phyloP scores from a whole-genome alignment of 179 eudicot genomes.

The Carnegiea gigantea region DNA sequence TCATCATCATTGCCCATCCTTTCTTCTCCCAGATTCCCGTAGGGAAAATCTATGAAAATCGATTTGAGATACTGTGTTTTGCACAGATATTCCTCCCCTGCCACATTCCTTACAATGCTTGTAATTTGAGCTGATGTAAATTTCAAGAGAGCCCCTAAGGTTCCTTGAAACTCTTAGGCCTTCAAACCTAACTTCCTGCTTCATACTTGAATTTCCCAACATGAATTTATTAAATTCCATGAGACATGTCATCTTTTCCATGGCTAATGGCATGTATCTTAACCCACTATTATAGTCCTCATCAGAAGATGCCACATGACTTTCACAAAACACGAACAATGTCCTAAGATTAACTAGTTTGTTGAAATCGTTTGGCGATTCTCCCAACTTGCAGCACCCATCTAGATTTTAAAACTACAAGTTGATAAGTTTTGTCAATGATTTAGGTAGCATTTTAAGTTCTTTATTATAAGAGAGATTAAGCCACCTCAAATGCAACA shows the following conservation, averaged over 20 bases:
- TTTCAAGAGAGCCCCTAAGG: neutral
- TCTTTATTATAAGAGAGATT: conserved; percentile 10
- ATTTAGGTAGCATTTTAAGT: conserved; percentile 17
- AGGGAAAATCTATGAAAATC: too few species aligned
- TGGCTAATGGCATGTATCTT: conserved; percentile 19
- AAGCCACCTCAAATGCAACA: conserved; percentile 31
- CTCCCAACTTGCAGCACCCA: neutral
- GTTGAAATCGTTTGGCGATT: conserved; percentile 20
- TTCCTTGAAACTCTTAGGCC: too few species aligned
- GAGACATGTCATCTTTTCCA: conserved; percentile 22
- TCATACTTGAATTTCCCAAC: neutral
- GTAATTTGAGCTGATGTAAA: too few species aligned
- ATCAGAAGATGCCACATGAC: neutral
- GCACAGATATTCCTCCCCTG: too few species aligned
- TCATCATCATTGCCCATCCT: too few species aligned
- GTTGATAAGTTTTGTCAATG: conserved; percentile 16
- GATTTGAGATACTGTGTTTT: too few species aligned
- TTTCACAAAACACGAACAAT: neutral
- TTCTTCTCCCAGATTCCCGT: neutral
- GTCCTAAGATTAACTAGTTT: conserved; percentile 16
- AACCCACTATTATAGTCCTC: neutral
- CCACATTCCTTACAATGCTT: too few species aligned
- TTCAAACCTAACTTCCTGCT: too few species aligned
- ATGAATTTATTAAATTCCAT: conserved; percentile 3
- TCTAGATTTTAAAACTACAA: conserved; percentile 16